phyloP scores from a whole-genome alignment of 2,329 filamentous ascomycete species.

The Chaetothyriales sp. region DNA sequence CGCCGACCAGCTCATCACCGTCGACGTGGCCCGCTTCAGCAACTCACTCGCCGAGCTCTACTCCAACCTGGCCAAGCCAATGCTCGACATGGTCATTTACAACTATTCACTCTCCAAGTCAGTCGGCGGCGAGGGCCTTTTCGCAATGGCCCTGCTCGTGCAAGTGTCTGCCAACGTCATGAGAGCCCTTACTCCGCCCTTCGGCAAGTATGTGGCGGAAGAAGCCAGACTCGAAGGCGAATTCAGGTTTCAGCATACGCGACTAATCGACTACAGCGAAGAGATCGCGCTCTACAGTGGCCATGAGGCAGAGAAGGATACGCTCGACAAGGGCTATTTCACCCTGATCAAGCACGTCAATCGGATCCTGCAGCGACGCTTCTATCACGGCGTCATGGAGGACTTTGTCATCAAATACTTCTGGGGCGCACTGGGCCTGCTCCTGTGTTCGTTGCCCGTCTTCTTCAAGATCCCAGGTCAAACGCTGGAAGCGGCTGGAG shows the following conservation, averaged over 20 bases:
- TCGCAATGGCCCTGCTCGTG: slow-evolving; percentile 88
- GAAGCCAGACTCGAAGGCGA: slow-evolving; percentile 90
- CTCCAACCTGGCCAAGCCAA: slow-evolving; percentile 87
- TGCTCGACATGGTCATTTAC: slow-evolving; percentile 93
- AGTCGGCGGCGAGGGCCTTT: slow-evolving; percentile 89
- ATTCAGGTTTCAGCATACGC: slow-evolving; percentile 87
- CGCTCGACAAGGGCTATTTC: slow-evolving; percentile 94
- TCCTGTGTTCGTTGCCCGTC: slow-evolving; percentile 87
- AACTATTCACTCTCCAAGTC: slow-evolving; percentile 86
- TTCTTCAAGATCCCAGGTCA: slow-evolving; percentile 83
- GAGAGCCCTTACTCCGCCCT: slow-evolving; percentile 86
- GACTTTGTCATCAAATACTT: slow-evolving; percentile 99
- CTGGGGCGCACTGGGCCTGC: slow-evolving; percentile 83
- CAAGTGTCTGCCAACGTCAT: slow-evolving; percentile 87
- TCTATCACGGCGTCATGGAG: slow-evolving; percentile 99
- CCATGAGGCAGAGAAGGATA: slow-evolving; percentile 90
- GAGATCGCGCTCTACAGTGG: slow-evolving; percentile 87
- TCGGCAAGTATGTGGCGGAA: slow-evolving; percentile 94
- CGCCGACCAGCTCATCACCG: slow-evolving; percentile 90
- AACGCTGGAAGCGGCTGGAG: slow-evolving; percentile 35
- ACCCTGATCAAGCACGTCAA: slow-evolving; percentile 99
- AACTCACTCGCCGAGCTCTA: slow-evolving; percentile 91
- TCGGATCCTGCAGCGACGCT: slow-evolving; percentile 72
- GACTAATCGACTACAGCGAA: slow-evolving; percentile 90
- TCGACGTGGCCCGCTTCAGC: slow-evolving; percentile 92